phyloP scores from a whole-genome alignment of 2,329 filamentous ascomycete species.

The Pseudohalonectria lignicola region DNA sequence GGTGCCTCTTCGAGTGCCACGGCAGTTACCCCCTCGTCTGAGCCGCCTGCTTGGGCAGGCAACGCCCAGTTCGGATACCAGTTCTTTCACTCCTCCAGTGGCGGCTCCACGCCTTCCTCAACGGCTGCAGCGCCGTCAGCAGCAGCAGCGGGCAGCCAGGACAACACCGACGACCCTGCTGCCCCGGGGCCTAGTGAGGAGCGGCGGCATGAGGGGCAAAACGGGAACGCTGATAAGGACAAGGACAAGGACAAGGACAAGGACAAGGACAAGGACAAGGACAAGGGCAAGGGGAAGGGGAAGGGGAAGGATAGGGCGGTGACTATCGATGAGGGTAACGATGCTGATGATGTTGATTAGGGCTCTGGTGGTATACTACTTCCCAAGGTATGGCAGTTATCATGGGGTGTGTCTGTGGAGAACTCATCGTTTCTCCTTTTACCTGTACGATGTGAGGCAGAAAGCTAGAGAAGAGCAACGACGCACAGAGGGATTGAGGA shows the following conservation, averaged over 20 bases:
- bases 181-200: slow-evolving; percentile 21
- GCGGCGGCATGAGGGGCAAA: background rate
- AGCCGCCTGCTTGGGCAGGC: no score
- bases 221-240: slow-evolving; percentile 10
- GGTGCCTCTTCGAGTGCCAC: background rate
- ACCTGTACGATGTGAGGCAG: no score
- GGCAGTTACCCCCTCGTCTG: no score
- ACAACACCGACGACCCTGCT: slow-evolving; percentile 26
- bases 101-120: background rate
- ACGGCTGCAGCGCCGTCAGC: background rate
- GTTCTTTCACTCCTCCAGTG: no score
- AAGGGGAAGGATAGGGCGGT: slow-evolving; percentile 31
- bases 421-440: no score
- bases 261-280: slow-evolving; percentile 31
- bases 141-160: background rate
- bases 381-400: no score
- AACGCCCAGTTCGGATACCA: no score
- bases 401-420: no score
- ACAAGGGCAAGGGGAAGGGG: no score
- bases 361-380: no score
- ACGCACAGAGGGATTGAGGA: no score
- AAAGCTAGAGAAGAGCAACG: no score
- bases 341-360: slow-evolving; percentile 16
- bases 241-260: slow-evolving; percentile 34
- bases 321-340: slow-evolving; percentile 32